Percentiles rank a stretch among this genome's conserved stretches.
Conservation (phyloP, 331 rosid species). For the Saraca asoca region DNA sequence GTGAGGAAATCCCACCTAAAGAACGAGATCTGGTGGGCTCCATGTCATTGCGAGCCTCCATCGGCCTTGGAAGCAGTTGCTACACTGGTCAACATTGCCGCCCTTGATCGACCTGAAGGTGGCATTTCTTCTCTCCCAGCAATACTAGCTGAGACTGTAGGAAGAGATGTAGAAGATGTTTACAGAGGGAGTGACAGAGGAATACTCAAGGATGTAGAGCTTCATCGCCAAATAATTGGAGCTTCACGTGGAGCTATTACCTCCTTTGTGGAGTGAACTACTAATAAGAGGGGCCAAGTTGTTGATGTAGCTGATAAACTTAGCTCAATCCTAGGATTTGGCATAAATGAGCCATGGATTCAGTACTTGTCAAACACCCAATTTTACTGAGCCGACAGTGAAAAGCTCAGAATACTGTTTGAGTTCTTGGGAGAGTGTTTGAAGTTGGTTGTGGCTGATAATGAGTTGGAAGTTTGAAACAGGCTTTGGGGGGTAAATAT, state of each 20-base stretch:
- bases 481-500: slow-evolving; percentile 92
- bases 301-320: slow-evolving; percentile 77
- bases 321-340: slow-evolving; percentile 77
- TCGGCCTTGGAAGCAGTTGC: slow-evolving; percentile 98
- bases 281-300: slow-evolving; percentile 89
- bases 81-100: slow-evolving; percentile 92
- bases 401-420: slow-evolving; percentile 69
- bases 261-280: slow-evolving; percentile 77
- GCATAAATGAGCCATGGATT: slow-evolving; percentile 92
- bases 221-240: slow-evolving; percentile 84
- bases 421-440: slow-evolving; percentile 79
- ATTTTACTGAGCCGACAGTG: slow-evolving; percentile 85
- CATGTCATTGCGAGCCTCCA: slow-evolving; percentile 96
- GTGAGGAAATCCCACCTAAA: slow-evolving; percentile 70
- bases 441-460: slow-evolving; percentile 84
- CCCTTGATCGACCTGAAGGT: slow-evolving; percentile 89
- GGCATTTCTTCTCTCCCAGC: slow-evolving; percentile 73
- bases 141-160: slow-evolving; percentile 75
- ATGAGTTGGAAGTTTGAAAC: slow-evolving; percentile 90
- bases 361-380: slow-evolving; percentile 81
- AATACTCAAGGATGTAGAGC: slow-evolving; percentile 88
- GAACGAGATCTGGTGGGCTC: slow-evolving; percentile 91
- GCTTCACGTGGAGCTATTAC: slow-evolving; percentile 81
- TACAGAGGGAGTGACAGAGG: slow-evolving; percentile 86
- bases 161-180: slow-evolving; percentile 80